A percentile compares a stretch with the other conserved stretches of the same genome.
These are phyloP conservation scores for Phytophthora europaea DNA, from an alignment of 352 stramenopile species.

Conservation along the genomic window DNA sequence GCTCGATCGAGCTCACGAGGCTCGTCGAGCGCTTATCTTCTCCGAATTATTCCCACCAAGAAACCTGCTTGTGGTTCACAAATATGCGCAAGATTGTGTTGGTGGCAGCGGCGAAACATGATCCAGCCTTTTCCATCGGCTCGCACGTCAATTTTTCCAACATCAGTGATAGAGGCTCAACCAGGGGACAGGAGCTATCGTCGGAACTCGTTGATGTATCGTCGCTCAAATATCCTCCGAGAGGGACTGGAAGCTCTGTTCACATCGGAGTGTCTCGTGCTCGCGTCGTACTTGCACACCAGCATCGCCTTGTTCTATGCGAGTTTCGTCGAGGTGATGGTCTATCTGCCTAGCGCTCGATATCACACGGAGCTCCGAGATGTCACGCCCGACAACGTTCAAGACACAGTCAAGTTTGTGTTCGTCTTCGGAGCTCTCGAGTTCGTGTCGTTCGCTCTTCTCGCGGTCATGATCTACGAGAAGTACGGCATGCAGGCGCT, in stretches of 20 bases:
- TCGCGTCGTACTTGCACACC: conserved; percentile 42
- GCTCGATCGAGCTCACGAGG: conserved; percentile 1
- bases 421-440: conserved; percentile 36
- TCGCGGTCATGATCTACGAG: conserved; percentile 16
- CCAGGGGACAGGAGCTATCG: neutral
- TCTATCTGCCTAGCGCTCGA: conserved; percentile 31
- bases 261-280: conserved; percentile 39
- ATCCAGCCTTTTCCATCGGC: neutral
- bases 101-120: neutral
- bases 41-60: neutral
- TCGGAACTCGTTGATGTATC: conserved; percentile 8
- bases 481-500: conserved; percentile 25
- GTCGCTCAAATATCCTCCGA: conserved; percentile 19
- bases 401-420: conserved; percentile 24
- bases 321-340: conserved; percentile 25
- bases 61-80: neutral
- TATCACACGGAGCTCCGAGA: conserved; percentile 44
- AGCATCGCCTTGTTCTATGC: conserved; percentile 40
- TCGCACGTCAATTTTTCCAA: neutral
- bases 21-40: neutral
- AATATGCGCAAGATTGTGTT: neutral
- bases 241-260: conserved; percentile 35
- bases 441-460: conserved; percentile 31
- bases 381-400: conserved; percentile 18
- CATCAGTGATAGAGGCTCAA: neutral